Conservation (phyloP, 495 filamentous ascomycete species). For the Aspergillus sclerotioniger region DNA sequence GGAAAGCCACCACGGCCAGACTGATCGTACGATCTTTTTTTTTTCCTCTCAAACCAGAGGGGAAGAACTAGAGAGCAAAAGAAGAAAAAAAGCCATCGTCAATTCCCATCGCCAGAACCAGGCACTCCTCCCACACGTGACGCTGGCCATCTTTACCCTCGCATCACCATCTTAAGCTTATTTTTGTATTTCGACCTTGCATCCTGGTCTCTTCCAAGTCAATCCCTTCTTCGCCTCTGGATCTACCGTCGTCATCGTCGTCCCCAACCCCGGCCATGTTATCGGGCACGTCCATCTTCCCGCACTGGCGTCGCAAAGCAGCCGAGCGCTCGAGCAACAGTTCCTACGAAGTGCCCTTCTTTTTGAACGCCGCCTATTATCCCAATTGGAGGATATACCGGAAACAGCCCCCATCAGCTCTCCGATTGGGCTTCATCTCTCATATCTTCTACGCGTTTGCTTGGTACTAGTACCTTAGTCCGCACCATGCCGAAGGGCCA, state of each 20-base stretch:
- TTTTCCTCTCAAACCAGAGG: neutral
- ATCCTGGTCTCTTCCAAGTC: slow-evolving; percentile 5
- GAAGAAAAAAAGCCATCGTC: neutral
- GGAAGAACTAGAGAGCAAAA: neutral
- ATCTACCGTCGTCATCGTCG: neutral
- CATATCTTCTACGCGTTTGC: slow-evolving; percentile 92
- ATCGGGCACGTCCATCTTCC: slow-evolving; percentile 22
- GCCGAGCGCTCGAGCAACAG: slow-evolving; percentile 28
- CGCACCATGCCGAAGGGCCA: slow-evolving; percentile 1
- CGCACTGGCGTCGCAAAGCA: slow-evolving; percentile 30
- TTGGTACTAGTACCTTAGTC: slow-evolving; percentile 40
- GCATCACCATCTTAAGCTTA: neutral
- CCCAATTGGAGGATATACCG: slow-evolving; percentile 81
- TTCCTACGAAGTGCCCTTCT: slow-evolving; percentile 43
- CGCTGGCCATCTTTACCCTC: neutral
- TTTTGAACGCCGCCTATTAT: slow-evolving; percentile 80
- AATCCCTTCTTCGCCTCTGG: neutral
- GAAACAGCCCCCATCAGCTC: slow-evolving; percentile 71
- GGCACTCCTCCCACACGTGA: slow-evolving; percentile 11
- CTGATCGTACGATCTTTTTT: neutral
- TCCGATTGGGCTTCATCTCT: slow-evolving; percentile 67
- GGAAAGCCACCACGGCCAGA: slow-evolving; percentile 1
- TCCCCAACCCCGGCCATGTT: slow-evolving; percentile 16
- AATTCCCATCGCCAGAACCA: neutral
- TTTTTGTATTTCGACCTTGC: neutral